Base-by-base conservation (phyloP, 2,329 filamentous ascomycete species). In the Ophiocordyceps camponoti-floridani region DNA sequence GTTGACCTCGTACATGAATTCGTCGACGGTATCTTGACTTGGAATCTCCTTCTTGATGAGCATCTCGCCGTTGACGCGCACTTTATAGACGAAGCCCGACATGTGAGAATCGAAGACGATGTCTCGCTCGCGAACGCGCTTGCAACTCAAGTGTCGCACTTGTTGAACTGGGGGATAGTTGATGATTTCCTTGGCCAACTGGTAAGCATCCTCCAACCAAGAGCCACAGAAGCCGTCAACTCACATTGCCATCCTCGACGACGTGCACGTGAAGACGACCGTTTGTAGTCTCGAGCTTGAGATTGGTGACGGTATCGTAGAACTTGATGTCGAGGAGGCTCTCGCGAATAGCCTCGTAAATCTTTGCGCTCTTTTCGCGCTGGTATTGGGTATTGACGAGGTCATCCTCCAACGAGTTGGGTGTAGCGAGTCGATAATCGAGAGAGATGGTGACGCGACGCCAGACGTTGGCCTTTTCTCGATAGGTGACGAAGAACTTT, bases 1-100 rank as follows among this genome's bases (percentile, higher is more conserved):
- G 59, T 96, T 95, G 58, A 95, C 84, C 63, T 98, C 91, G 60
- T 98, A 98, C 2, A 96, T 68, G 56, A 98, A 98, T 59, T 96
- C 91, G 49, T 96, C 89, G 18, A 96, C 81, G 0, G 85, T 91
- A 54, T 96, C 89, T 2, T 88, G 89, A 1, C 89, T 88, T 1
- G 91, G 91, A 14, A 98, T 96, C 57, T 98, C 91, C 60, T 98
- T 98, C 62, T 96, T 96, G 63, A 98, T 94, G 54, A 87, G 81
- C 2, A 77, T 66, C 46, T 72, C 66, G 10, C 75, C 78, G 47
- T 75, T 68, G 33, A 87, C 75, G 13, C 67, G 72, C 46, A 98
- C 86, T 59, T 93, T 94, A 70, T 96, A 98, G 16, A 96, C 91
- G 58, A 96, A 98, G 1, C 91, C 91, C 19, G 89, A 96, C 59